phyloP scores from a whole-genome alignment of 1,284 basidiomycete species.

The Puccinia triticina region DNA sequence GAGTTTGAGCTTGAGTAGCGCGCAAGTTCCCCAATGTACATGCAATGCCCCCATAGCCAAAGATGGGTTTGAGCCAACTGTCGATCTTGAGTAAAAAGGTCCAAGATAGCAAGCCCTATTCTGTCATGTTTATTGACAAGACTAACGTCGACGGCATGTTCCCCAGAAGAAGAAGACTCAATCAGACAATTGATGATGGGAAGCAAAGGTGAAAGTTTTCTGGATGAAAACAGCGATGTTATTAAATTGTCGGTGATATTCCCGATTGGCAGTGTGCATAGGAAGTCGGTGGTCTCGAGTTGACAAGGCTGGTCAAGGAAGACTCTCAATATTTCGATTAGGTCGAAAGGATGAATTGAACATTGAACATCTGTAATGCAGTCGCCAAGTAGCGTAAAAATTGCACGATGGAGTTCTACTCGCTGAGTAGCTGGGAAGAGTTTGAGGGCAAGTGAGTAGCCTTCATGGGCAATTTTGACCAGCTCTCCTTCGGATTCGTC shows the following conservation, averaged over 20 bases:
- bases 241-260: conserved; percentile 20
- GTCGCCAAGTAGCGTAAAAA: conserved; percentile 36
- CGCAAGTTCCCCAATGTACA: conserved; percentile 60
- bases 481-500: conserved; percentile 20
- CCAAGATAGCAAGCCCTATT: conserved; percentile 67
- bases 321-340: conserved; percentile 17
- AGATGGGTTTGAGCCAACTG: conserved; percentile 67
- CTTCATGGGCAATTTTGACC: conserved; percentile 16
- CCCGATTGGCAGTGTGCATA: conserved; percentile 29
- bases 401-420: conserved; percentile 4
- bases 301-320: conserved; percentile 3
- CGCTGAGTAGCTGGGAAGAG: neutral
- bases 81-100: conserved; percentile 69
- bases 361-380: conserved; percentile 35
- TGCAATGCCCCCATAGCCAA: conserved; percentile 64
- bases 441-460: neutral
- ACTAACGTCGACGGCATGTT: conserved; percentile 37
- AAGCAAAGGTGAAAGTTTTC: conserved; percentile 53
- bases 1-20: conserved; percentile 65
- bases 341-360: conserved; percentile 43
- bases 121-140: conserved; percentile 71
- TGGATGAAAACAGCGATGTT: conserved; percentile 5
- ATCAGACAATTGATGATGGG: conserved; percentile 60
- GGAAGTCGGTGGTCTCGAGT: conserved; percentile 10
- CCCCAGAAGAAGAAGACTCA: conserved; percentile 59